Evolutionary conservation across 495 filamentous ascomycete species (phyloP).

Genomic region (Xylaria palmicola): DNA sequence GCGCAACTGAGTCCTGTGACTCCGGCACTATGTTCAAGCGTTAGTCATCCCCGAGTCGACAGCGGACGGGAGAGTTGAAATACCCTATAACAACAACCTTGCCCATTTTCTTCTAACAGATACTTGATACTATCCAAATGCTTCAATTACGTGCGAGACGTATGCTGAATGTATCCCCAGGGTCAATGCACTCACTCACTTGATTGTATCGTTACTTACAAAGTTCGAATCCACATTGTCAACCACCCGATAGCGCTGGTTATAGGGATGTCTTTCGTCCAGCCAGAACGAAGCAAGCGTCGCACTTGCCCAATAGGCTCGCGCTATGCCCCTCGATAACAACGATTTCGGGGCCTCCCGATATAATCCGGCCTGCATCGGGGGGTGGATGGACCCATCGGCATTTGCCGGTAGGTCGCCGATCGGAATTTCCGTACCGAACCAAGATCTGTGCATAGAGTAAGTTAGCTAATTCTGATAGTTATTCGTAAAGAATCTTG

Average conservation of each 20-base stretch:
- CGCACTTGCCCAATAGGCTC: neutral
- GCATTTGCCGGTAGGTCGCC: neutral
- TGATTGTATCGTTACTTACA: too few relatives aligned
- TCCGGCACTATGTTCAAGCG: conserved; percentile 50
- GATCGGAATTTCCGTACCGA: neutral
- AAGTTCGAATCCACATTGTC: too few relatives aligned
- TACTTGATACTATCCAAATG: too few relatives aligned
- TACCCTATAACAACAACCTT: conserved; percentile 15
- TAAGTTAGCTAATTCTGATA: neutral
- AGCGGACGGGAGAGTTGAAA: neutral
- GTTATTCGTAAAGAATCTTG: too few relatives aligned
- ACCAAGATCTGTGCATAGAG: neutral
- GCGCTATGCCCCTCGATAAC: neutral
- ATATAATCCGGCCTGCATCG: neutral
- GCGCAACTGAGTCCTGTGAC: conserved; percentile 58
- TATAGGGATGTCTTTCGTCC: too few relatives aligned
- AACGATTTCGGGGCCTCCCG: neutral
- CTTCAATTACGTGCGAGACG: too few relatives aligned
- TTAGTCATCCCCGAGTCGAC: neutral
- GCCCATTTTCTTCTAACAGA: neutral
- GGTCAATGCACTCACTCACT: too few relatives aligned
- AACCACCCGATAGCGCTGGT: too few relatives aligned
- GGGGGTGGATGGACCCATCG: neutral
- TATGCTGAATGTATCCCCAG: too few relatives aligned
- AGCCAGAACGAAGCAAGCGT: too few relatives aligned